A percentile compares a stretch with the other conserved stretches of the same genome.
phyloP scores from a whole-genome alignment of 331 rosid genomes.

The Malus hybrid region DNA sequence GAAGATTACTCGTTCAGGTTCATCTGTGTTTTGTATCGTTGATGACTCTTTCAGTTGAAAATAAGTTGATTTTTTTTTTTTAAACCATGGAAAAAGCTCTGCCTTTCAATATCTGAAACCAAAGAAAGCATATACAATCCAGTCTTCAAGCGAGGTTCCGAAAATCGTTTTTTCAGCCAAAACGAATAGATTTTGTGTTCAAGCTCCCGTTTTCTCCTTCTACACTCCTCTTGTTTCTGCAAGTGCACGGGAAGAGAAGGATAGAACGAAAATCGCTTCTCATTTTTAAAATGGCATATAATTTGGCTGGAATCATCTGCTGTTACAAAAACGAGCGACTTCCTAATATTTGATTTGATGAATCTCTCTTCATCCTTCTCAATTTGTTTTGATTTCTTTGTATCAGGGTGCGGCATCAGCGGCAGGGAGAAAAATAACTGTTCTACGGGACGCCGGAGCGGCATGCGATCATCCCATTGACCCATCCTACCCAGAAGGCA shows the following conservation, averaged over 20 bases:
- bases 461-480: slow-evolving; percentile 79
- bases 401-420: slow-evolving; percentile 66
- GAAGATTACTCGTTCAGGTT: not conserved
- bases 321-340: too few relatives aligned
- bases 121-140: not conserved
- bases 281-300: not conserved
- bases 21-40: not conserved
- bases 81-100: not conserved
- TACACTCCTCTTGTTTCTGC: not conserved
- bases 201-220: not conserved
- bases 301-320: too few relatives aligned
- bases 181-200: not conserved
- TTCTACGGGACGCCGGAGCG: slow-evolving; percentile 66
- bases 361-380: not conserved
- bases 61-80: not conserved
- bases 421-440: slow-evolving; percentile 62
- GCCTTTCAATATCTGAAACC: not conserved
- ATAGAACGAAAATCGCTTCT: not conserved
- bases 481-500: slow-evolving; percentile 86
- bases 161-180: not conserved
- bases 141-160: not conserved
- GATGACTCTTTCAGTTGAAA: not conserved
- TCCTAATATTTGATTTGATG: not conserved
- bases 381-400: not conserved
- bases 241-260: not conserved